Evolutionary conservation across 805 yeast genomes (phyloP).

Genomic region (Yarrowia sp.): DNA sequence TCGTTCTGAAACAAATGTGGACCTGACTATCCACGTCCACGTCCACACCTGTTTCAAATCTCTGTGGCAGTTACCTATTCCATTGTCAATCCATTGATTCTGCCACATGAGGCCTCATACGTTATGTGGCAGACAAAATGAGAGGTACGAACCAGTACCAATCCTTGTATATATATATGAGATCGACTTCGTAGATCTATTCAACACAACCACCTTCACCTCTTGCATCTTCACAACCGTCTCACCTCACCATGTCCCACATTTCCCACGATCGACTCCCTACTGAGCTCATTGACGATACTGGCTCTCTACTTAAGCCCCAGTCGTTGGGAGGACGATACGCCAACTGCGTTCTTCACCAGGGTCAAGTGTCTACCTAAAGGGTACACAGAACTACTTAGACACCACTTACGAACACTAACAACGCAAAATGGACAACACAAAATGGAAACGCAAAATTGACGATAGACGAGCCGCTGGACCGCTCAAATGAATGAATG

Average conservation of each 20-base stretch:
- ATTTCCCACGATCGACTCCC: constrained; percentile 8
- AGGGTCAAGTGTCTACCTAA: background rate
- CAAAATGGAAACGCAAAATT: no score
- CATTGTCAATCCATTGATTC: no score
- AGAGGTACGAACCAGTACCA: no score
- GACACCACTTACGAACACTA: background rate
- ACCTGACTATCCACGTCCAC: no score
- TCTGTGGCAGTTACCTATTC: no score
- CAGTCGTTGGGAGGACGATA: background rate
- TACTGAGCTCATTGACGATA: constrained; percentile 2
- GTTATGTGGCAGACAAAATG: no score
- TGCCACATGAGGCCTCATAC: background rate
- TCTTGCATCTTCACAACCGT: background rate
- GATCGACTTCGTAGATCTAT: no score
- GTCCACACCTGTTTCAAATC: no score
- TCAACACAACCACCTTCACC: background rate
- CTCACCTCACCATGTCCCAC: constrained; percentile 3
- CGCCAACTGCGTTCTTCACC: constrained; percentile 10
- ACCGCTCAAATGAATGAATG: no score
- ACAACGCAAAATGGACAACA: background rate
- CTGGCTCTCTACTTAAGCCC: background rate
- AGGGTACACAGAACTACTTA: background rate
- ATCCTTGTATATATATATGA: no score
- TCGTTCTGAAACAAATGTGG: no score
- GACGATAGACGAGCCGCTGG: no score